Evolutionary conservation across 306 rosid genomes (phyloP).

Genomic region (Carpinus viminea): DNA sequence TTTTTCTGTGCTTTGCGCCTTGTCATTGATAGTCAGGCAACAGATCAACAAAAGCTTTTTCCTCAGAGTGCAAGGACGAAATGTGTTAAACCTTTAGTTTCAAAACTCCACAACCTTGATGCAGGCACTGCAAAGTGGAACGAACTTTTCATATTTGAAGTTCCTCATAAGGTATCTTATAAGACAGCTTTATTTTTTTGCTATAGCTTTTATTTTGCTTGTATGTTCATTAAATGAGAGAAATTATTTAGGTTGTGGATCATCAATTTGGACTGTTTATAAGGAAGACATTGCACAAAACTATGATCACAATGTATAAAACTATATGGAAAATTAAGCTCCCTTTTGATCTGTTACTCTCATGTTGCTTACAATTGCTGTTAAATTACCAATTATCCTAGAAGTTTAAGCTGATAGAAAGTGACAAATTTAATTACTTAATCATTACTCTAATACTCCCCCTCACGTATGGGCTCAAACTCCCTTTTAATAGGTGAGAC

Average conservation of each 20-base stretch:
- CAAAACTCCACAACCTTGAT: conserved; percentile 34
- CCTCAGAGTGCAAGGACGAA: conserved; percentile 99
- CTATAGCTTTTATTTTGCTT: background rate
- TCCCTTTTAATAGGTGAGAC: no score
- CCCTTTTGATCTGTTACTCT: background rate
- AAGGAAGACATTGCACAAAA: background rate
- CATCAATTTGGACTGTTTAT: background rate
- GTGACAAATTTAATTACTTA: no score
- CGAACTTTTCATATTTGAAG: conserved; percentile 93
- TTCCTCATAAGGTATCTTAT: conserved; percentile 70
- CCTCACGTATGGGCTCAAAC: no score
- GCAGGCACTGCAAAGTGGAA: conserved; percentile 90
- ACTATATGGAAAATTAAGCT: background rate
- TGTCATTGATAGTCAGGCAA: conserved; percentile 70
- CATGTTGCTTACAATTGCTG: background rate
- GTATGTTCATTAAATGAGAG: conserved; percentile 5
- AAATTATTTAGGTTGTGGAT: background rate
- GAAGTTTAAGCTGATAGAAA: no score
- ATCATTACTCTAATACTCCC: no score
- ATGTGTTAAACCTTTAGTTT: conserved; percentile 78
- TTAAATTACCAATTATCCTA: no score
- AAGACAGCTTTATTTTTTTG: conserved; percentile 19
- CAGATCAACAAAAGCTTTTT: conserved; percentile 92
- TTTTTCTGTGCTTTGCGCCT: conserved; percentile 99
- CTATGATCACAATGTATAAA: background rate